Percentiles rank a stretch among this genome's conserved stretches.
phyloP scores from a whole-genome alignment of 148 eudicot genomes.

The Dianthus caryophyllus region DNA sequence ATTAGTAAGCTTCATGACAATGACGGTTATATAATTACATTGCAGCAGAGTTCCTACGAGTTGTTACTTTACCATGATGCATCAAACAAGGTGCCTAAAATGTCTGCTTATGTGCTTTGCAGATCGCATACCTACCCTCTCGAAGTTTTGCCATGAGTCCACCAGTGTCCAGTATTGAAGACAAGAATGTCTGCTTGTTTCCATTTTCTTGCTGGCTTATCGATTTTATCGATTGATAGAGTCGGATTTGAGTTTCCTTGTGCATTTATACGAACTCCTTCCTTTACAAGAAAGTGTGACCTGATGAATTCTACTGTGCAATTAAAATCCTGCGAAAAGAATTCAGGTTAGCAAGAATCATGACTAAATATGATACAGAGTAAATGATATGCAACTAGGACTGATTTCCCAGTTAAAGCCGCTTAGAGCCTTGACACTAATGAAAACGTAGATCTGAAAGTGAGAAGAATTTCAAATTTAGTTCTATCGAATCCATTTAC shows the following conservation, averaged over 20 bases:
- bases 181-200: slow-evolving; percentile 80
- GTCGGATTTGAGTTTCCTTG: slow-evolving; percentile 86
- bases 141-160: slow-evolving; percentile 95
- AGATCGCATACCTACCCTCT: slow-evolving; percentile 64
- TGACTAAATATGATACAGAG: too few species aligned
- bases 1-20: not conserved
- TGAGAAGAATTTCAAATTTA: too few species aligned
- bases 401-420: too few species aligned
- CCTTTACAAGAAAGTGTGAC: slow-evolving; percentile 89
- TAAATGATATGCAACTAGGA: too few species aligned
- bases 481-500: too few species aligned
- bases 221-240: slow-evolving; percentile 68
- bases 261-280: slow-evolving; percentile 63
- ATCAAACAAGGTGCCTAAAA: not conserved
- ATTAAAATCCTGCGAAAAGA: slow-evolving; percentile 56
- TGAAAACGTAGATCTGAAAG: too few species aligned
- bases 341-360: too few species aligned
- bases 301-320: slow-evolving; percentile 81
- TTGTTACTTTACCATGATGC: not conserved
- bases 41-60: too few species aligned
- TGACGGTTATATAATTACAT: not conserved
- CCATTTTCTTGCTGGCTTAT: slow-evolving; percentile 73
- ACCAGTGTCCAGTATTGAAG: slow-evolving; percentile 98
- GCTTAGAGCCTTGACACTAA: too few species aligned
- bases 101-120: not conserved